phyloP scores from a whole-genome alignment of 768 basidiomycete species.

The Russula virescens region DNA sequence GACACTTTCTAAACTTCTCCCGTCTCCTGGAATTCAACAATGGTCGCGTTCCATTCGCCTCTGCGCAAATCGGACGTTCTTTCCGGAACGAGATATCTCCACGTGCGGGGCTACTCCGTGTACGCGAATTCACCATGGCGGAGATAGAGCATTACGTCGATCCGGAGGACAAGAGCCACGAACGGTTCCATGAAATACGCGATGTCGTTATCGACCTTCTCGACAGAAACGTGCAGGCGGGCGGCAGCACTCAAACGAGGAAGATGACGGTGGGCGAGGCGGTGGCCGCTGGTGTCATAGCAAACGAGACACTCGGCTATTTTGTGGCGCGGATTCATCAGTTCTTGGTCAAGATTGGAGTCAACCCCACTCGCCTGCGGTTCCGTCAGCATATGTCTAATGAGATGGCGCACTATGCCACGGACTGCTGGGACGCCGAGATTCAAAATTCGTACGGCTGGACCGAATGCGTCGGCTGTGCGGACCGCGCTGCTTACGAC shows the following conservation, averaged over 20 bases:
- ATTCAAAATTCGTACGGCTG: constrained; percentile 88
- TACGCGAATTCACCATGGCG: constrained; percentile 99
- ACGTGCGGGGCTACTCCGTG: constrained; percentile 90
- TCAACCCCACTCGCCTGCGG: constrained; percentile 73
- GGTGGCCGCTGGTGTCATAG: constrained; percentile 77
- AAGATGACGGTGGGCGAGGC: constrained; percentile 83
- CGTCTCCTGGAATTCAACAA: constrained; percentile 98
- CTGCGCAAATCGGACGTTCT: constrained; percentile 90
- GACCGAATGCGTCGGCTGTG: constrained; percentile 99
- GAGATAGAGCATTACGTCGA: constrained; percentile 99
- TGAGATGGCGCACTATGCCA: constrained; percentile 99
- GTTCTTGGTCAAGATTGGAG: constrained; percentile 87
- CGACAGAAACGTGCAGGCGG: constrained; percentile 75
- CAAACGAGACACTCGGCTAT: constrained; percentile 97
- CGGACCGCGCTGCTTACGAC: constrained; percentile 97
- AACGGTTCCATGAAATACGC: constrained; percentile 74
- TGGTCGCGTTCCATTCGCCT: constrained; percentile 92
- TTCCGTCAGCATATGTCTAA: constrained; percentile 99
- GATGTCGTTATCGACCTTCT: constrained; percentile 72
- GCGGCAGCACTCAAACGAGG: constrained; percentile 59
- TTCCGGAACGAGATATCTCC: constrained; percentile 99
- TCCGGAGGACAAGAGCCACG: constrained; percentile 84
- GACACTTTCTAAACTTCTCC: constrained; percentile 98
- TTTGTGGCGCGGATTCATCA: constrained; percentile 90
- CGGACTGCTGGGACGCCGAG: constrained; percentile 99